Conservation (phyloP, 352 stramenopile species). For the Pythium brachiatum region DNA sequence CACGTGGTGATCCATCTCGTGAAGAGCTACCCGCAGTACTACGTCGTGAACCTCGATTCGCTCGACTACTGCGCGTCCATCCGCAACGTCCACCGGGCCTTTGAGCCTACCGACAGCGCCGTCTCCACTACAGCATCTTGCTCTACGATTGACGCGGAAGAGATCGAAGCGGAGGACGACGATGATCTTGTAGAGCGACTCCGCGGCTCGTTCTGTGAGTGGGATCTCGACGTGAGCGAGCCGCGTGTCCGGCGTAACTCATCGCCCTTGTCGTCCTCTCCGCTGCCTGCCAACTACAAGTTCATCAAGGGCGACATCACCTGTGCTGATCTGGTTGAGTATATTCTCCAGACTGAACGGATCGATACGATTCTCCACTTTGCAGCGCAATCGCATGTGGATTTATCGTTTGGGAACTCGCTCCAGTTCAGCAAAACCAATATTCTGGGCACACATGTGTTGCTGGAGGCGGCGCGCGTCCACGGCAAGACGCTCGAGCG, state of each 20-base stretch:
- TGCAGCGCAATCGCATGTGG: conserved; percentile 96
- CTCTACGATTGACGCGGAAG: conserved; percentile 9
- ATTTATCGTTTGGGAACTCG: conserved; percentile 99
- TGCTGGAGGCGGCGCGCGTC: conserved; percentile 95
- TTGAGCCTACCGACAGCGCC: conserved; percentile 14
- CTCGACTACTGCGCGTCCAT: conserved; percentile 83
- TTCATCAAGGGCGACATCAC: conserved; percentile 98
- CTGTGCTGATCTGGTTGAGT: conserved; percentile 92
- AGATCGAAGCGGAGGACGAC: conserved; percentile 30
- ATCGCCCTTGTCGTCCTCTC: conserved; percentile 23
- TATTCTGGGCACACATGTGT: conserved; percentile 96
- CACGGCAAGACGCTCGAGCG: conserved; percentile 76
- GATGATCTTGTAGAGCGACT: conserved; percentile 43
- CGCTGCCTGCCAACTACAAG: conserved; percentile 82
- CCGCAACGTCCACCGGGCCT: conserved; percentile 63
- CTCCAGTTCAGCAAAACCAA: conserved; percentile 98
- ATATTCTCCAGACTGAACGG: conserved; percentile 92
- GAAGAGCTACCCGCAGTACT: conserved; percentile 97
- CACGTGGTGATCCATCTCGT: conserved; percentile 96
- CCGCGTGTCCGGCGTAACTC: conserved; percentile 54
- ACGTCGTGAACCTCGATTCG: conserved; percentile 96
- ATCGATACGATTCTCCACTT: conserved; percentile 99
- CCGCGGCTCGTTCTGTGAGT: conserved; percentile 60
- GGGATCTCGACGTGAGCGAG: conserved; percentile 25
- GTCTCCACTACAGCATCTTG: neutral